Base-by-base conservation (phyloP, 371 early-diverging fungal species). In the Catenaria anguillulae region DNA sequence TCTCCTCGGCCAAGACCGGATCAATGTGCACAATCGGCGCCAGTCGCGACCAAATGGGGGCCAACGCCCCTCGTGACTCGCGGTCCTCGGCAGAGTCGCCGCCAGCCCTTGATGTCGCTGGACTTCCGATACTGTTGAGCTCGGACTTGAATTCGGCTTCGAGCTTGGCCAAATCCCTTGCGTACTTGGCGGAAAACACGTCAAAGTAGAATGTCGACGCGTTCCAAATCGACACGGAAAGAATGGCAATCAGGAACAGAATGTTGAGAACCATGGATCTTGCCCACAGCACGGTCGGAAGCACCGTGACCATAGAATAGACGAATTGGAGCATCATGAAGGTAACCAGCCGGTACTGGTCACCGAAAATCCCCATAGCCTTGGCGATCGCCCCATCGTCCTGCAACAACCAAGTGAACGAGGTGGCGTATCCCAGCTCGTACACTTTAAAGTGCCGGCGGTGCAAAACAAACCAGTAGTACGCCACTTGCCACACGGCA, bases 151-250 rank as follows among this genome's bases (percentile, higher is more conserved):
- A 36, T 33, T 71, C 71, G 21, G 63, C 66, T 24, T 71, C 71
- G 48, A 68, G 65, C 63, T 67, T 67, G 33, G 73, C 77, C 24
- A 83, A 65, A 45, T 84, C 81, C 42, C 65, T 61, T 48, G 75
- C 74, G 60, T 84, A 84, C 40, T 78, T 73, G 63, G 75, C 75
- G 45, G 78, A 77, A 61, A 85, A 85, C 0, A 85, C 83, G 59
- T 85, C 85, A 70, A 86, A 78, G 70, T 86, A 86, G 60, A 81
- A 86, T 63, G 73, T 75, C 0, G 84, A 84, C 0, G 85, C 87
- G 50, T 85, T 85, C 77, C 80, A 85, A 8, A 84, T 79, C 61
- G 82, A 78, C 46, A 76, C 77, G 24, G 71, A 73, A 63, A 84
- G 75, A 70, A 83, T 74, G 36, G 65, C 59, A 12, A 81, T 71